Conservation (phyloP, 83 land plant species). For the Isoetes engelmannii region DNA sequence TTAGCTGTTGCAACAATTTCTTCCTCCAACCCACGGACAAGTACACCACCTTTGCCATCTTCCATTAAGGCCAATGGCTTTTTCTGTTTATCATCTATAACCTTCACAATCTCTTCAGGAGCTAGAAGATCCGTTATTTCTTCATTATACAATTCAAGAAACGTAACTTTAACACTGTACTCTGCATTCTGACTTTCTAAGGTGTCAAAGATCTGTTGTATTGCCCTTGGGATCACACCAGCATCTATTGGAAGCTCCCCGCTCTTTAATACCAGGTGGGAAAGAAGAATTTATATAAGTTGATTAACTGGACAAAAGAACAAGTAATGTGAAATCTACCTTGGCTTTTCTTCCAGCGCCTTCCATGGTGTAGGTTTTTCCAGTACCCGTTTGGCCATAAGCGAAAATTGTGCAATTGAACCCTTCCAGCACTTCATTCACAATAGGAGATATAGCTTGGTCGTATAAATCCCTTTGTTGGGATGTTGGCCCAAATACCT, state of each 20-base stretch:
- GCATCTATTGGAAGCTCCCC: constrained; percentile 43
- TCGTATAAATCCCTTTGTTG: constrained; percentile 45
- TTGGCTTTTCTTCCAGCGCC: constrained; percentile 44
- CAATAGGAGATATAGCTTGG: constrained; percentile 45
- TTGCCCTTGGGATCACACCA: constrained; percentile 56
- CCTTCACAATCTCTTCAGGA: not conserved
- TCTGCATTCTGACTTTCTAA: constrained; percentile 44
- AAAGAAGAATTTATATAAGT: not conserved
- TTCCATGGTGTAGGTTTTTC: constrained; percentile 98
- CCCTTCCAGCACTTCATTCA: constrained; percentile 51
- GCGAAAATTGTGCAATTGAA: constrained; percentile 58
- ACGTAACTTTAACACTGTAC: constrained; percentile 48
- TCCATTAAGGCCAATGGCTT: constrained; percentile 93
- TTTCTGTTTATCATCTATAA: constrained; percentile 61
- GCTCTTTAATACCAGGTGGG: constrained; percentile 12
- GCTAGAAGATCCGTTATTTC: constrained; percentile 47
- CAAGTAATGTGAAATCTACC: constrained; percentile 16
- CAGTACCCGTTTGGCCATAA: constrained; percentile 72
- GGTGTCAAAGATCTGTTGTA: constrained; percentile 50
- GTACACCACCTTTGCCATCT: constrained; percentile 98
- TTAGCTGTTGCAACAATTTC: constrained; percentile 74
- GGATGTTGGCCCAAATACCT: constrained; percentile 52
- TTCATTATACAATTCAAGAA: constrained; percentile 59
- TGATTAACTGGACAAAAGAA: not conserved
- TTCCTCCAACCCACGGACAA: constrained; percentile 91